Percentiles rank a stretch among this genome's conserved stretches.
These are phyloP conservation scores for Sugiyamaella boreocaroliniensis DNA, from an alignment of 805 yeast genomes.

Conservation along the genomic window DNA sequence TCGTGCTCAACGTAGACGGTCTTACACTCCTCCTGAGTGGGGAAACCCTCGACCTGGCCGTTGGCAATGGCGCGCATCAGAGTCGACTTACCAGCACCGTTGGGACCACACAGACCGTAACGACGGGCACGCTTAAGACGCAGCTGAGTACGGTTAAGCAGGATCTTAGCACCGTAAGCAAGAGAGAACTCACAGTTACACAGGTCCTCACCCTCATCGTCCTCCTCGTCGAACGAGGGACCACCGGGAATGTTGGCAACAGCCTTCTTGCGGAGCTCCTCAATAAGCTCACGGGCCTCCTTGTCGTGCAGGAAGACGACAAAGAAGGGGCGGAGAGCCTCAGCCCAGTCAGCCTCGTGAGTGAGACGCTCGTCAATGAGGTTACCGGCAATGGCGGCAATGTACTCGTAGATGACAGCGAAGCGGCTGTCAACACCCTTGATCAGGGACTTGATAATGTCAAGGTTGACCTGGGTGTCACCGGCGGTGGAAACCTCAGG, in stretches of 20 bases:
- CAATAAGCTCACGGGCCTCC: constrained; percentile 83
- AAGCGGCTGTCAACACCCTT: constrained; percentile 64
- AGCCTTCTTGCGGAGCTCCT: constrained; percentile 91
- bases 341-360: constrained; percentile 87
- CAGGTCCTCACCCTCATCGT: constrained; percentile 98
- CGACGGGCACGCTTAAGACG: constrained; percentile 95
- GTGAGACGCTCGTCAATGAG: constrained; percentile 96
- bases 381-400: constrained; percentile 97
- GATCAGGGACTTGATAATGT: constrained; percentile 68
- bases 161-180: constrained; percentile 99
- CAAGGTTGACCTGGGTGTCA: constrained; percentile 83
- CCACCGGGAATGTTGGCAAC: constrained; percentile 97
- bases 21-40: constrained; percentile 97
- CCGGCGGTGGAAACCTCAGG: constrained; percentile 99
- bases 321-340: constrained; percentile 85
- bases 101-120: constrained; percentile 98
- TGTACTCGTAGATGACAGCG: constrained; percentile 67
- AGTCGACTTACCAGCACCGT: constrained; percentile 98
- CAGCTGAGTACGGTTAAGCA: constrained; percentile 98
- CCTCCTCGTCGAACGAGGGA: constrained; percentile 82
- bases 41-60: constrained; percentile 99
- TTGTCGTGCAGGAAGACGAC: constrained; percentile 92
- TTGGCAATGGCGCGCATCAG: constrained; percentile 94
- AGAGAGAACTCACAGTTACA: constrained; percentile 99
- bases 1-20: constrained; percentile 99